Base-by-base conservation (phyloP, 1,284 basidiomycete genomes). In the Abortiporus biennis region DNA sequence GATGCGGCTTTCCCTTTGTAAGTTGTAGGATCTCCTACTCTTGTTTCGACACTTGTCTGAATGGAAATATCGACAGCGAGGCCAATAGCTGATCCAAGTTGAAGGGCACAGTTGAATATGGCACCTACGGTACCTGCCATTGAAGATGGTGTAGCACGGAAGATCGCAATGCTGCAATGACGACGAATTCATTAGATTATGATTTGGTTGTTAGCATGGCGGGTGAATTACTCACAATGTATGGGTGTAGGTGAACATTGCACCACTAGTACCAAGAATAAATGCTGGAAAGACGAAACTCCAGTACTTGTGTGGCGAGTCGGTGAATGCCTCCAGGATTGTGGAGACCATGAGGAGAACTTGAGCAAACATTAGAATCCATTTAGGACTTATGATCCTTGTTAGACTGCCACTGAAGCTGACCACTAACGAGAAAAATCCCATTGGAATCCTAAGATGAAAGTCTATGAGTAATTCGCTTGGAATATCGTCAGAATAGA, bases 101-200 rank as follows among this genome's bases (percentile, higher is more conserved):
- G 73, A 0, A 77, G 64, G 8, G 71, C 72, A 17, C 67, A 64
- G 45, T 74, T 74, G 60, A 76, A 76, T 23, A 78, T 69, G 2
- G 77, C 76, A 13, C 74, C 74, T 2, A 76, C 68, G 1, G 68
- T 72, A 31, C 77, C 76, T 1, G 74, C 65, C 56, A 72, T 68
- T 13, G 63, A 59, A 3, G 70, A 44, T 1, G 76, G 75, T 2
- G 65, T 64, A 13, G 62, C 63, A 34, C 63, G 66, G 58, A 78
- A 70, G 32, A 78, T 66, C 9, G 74, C 72, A 44, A 79, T 72
- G 50, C 71, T 76, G 39, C 15, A 43, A 22, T 13, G 24, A 20
- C 19, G 17, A 3, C 22, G n/a, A 11, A 4, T 8, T 19, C 11
- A 34, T 5, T 2, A 27, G n/a, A 29, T n/a, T n/a, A n/a, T n/a